Base-by-base conservation (phyloP, 2,329 filamentous ascomycete species). In the Seiridium unicorne region DNA sequence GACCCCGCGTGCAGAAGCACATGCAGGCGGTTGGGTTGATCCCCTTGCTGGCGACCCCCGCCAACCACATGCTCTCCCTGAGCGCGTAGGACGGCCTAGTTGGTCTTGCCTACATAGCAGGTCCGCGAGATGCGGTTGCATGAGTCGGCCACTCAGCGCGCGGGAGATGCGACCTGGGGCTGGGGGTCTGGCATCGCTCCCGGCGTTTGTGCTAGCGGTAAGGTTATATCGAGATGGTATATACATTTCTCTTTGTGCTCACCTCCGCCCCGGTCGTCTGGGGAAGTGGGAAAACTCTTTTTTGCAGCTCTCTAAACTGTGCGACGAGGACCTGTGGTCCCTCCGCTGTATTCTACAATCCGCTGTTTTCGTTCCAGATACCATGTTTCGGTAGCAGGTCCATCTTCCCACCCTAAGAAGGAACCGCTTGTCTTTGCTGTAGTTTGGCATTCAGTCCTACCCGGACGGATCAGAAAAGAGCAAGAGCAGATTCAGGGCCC, bases 331-430 rank as follows among this genome's bases (percentile, higher is more conserved):
- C 51, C 55, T 42, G 44, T 54, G 38, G 31, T 59, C 46, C 47
- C 48, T 7, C 18, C 36, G 31, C 34, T 38, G 51, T 55, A n/a
- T 44, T 34, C 8, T 18, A 11, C 32, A 40, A 44, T 38, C 18
- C 31, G 13, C 26, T 44, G 38, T 26, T 31, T 55, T 13, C 26
- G 26, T 44, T 46, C 7, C 34, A 48, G 38, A 31, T 26, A 53
- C 10, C 35, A 62, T 63, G 60, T 51, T 34, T 55, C 54, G 61
- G 58, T 65, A 65, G 51, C 57, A 62, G 57, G 46, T 53, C 34
- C 44, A 61, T 56, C 31, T 57, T 44, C 44, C 36, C 13, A 11
- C 57, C 49, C 18, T 26, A 51, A 61, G 51, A 59, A 55, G 46
- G 51, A 58, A 34, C 31, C 46, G 38, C 48, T 9, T 35, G 40